Evolutionary conservation across 2,329 filamentous ascomycete species (phyloP).

Genomic region (Colletotrichum sublineola): DNA sequence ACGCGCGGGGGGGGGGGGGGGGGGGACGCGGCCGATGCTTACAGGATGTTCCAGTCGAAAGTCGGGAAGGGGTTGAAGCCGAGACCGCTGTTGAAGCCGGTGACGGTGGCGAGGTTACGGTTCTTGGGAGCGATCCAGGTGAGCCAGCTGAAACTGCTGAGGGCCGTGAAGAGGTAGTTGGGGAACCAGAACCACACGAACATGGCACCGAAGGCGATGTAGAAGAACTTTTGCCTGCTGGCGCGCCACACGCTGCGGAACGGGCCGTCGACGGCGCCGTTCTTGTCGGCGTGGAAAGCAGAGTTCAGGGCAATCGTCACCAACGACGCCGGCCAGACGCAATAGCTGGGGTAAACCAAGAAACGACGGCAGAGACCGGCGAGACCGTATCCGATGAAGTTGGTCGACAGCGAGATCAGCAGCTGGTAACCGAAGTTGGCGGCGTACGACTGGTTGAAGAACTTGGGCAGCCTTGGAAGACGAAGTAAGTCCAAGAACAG

Average conservation of each 20-base stretch:
- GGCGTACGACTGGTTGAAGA: conserved; percentile 60
- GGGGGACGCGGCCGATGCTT: conserved; percentile 1
- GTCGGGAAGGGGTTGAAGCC: conserved; percentile 49
- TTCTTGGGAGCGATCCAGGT: conserved; percentile 60
- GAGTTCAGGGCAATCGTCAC: conserved; percentile 59
- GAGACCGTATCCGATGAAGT: conserved; percentile 63
- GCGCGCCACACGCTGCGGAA: conserved; percentile 52
- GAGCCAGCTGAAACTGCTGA: conserved; percentile 61
- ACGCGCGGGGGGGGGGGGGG: too few species aligned
- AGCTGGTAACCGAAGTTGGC: conserved; percentile 59
- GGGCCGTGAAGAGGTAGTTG: conserved; percentile 58
- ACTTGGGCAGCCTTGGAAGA: conserved; percentile 50
- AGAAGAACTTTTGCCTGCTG: conserved; percentile 58
- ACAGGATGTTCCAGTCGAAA: conserved; percentile 50
- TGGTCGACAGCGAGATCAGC: conserved; percentile 59
- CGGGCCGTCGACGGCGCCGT: conserved; percentile 48
- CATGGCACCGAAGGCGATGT: conserved; percentile 55
- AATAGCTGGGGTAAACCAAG: conserved; percentile 60
- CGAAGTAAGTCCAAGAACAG: neutral
- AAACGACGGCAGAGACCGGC: conserved; percentile 58
- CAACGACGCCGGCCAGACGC: conserved; percentile 62
- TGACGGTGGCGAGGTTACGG: conserved; percentile 46
- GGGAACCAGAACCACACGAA: conserved; percentile 66
- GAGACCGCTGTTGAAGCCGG: conserved; percentile 49
- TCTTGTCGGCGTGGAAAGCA: conserved; percentile 56